A percentile compares a stretch with the other conserved stretches of the same genome.
Conservation (phyloP, 306 rosid genomes). For the Acacia confusa region DNA sequence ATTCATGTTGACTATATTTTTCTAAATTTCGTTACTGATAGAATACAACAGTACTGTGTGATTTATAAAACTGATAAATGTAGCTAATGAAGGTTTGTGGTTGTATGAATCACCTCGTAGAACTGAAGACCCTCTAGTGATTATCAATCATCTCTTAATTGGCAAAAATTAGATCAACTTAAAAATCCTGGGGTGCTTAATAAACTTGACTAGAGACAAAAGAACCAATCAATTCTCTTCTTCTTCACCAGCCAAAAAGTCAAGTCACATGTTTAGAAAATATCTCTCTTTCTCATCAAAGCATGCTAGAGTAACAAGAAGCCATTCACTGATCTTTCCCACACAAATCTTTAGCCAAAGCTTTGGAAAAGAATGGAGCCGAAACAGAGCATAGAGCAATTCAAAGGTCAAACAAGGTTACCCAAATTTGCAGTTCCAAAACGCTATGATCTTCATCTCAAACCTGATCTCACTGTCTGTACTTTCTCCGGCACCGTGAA, state of each 20-base stretch:
- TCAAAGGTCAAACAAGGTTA: constrained; percentile 58
- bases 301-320: not conserved
- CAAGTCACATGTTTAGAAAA: not conserved
- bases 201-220: not conserved
- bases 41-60: no score
- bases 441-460: constrained; percentile 55
- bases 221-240: not conserved
- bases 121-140: not conserved
- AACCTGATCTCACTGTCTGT: constrained; percentile 50
- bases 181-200: not conserved
- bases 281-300: not conserved
- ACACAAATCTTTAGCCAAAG: not conserved
- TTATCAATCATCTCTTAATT: no score
- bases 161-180: not conserved
- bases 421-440: constrained; percentile 56
- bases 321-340: not conserved
- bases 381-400: constrained; percentile 39
- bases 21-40: no score
- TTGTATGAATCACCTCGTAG: no score
- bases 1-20: not conserved
- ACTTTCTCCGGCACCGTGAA: constrained; percentile 50
- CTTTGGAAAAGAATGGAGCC: constrained; percentile 47
- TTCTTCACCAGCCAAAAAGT: not conserved
- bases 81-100: no score
- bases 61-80: no score